A percentile compares a stretch with the other conserved stretches of the same genome.
Evolutionary conservation across 768 basidiomycete species (phyloP).

Genomic region (Leccinum disarticulatum): DNA sequence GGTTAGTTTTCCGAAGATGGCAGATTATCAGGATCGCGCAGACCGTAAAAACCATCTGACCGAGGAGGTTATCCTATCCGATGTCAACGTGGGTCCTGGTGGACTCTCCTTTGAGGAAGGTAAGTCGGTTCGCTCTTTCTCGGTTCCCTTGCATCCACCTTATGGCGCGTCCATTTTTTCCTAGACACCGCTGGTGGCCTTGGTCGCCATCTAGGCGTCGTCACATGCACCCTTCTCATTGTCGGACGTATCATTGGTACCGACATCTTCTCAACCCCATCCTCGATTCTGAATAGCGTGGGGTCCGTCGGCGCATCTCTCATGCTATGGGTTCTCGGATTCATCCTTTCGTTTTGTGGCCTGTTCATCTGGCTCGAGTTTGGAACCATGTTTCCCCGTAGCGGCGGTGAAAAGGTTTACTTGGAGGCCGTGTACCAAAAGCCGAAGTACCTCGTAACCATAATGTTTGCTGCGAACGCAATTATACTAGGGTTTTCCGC

Average conservation of each 20-base stretch:
- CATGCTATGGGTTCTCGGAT: conserved; percentile 63
- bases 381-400: conserved; percentile 61
- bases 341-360: conserved; percentile 55
- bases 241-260: conserved; percentile 59
- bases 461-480: conserved; percentile 48
- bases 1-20: conserved; percentile 2
- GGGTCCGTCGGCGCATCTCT: conserved; percentile 59
- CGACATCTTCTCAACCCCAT: conserved; percentile 61
- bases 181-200: conserved; percentile 53
- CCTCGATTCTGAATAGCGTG: conserved; percentile 53
- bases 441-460: conserved; percentile 48
- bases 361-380: conserved; percentile 64
- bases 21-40: background rate
- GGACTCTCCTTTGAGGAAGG: conserved; percentile 51
- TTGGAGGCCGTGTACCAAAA: conserved; percentile 52
- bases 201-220: conserved; percentile 54
- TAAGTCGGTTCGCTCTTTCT: conserved; percentile 6
- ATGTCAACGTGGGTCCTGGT: conserved; percentile 36
- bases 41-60: background rate
- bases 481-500: conserved; percentile 45
- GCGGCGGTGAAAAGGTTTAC: conserved; percentile 64
- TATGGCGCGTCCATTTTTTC: background rate
- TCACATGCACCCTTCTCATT: conserved; percentile 54
- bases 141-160: background rate
- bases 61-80: conserved; percentile 1